These are phyloP conservation scores for Cyclotella cryptica DNA, from an alignment of 108 stramenopile species.

Conservation along the genomic window DNA sequence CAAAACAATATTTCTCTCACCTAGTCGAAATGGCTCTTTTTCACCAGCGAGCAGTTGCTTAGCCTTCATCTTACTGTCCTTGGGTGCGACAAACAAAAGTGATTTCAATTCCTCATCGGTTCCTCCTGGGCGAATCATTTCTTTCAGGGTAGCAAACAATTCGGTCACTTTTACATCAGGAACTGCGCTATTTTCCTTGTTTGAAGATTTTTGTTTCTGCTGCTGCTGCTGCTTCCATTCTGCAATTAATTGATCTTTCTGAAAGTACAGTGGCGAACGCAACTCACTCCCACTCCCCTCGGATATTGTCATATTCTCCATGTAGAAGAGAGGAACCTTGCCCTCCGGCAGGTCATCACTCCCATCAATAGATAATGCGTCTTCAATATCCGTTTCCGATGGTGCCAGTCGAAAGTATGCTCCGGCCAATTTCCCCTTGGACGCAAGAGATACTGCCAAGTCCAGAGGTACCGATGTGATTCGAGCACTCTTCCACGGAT, in stretches of 20 bases:
- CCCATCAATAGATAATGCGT: conserved; percentile 65
- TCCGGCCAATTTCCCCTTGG: conserved; percentile 59
- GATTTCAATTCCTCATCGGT: conserved; percentile 63
- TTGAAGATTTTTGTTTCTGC: not conserved
- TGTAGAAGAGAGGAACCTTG: conserved; percentile 83
- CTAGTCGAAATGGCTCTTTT: conserved; percentile 69
- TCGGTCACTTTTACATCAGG: conserved; percentile 72
- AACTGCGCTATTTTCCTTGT: conserved; percentile 13
- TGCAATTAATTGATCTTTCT: conserved; percentile 63
- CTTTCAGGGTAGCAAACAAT: conserved; percentile 67
- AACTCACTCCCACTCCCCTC: conserved; percentile 24
- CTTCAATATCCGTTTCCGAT: conserved; percentile 68
- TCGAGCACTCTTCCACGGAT: conserved; percentile 78
- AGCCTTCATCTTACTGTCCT: conserved; percentile 64
- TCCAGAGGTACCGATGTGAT: conserved; percentile 82
- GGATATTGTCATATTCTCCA: conserved; percentile 65
- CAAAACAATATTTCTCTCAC: conserved; percentile 71
- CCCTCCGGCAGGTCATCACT: conserved; percentile 79
- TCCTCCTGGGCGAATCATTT: conserved; percentile 64
- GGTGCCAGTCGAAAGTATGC: conserved; percentile 79
- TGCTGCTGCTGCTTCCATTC: conserved; percentile 55
- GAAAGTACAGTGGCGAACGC: conserved; percentile 72
- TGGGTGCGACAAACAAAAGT: conserved; percentile 66
- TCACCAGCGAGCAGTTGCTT: conserved; percentile 67
- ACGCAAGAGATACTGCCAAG: conserved; percentile 70